These are phyloP conservation scores for Somion occarium DNA, from an alignment of 1,284 basidiomycete species.

Conservation along the genomic window DNA sequence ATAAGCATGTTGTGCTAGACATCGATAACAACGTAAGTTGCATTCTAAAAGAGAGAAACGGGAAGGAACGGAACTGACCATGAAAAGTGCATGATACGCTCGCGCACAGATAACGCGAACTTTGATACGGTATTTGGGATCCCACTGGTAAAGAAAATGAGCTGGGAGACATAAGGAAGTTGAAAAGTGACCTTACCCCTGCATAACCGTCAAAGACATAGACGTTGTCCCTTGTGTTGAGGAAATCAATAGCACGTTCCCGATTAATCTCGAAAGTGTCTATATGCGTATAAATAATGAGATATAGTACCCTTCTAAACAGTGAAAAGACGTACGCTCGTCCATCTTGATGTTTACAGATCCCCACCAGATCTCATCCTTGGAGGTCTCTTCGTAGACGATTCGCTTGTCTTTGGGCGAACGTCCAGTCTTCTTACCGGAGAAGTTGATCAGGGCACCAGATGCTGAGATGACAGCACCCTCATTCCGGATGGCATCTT, in stretches of 20 bases:
- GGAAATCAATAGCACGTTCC: slow-evolving; percentile 98
- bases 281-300: slow-evolving; percentile 26
- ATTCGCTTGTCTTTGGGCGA: slow-evolving; percentile 99
- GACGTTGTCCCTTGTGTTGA: slow-evolving; percentile 98
- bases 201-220: slow-evolving; percentile 99
- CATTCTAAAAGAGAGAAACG: slow-evolving; percentile 11
- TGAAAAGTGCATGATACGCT: slow-evolving; percentile 99
- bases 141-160: slow-evolving; percentile 58
- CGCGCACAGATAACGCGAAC: slow-evolving; percentile 98
- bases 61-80: slow-evolving; percentile 56
- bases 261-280: slow-evolving; percentile 99
- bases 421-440: slow-evolving; percentile 98
- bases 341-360: slow-evolving; percentile 99
- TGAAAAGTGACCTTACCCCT: slow-evolving; percentile 49
- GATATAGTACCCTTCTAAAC: background rate
- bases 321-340: slow-evolving; percentile 61
- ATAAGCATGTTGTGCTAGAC: slow-evolving; percentile 96
- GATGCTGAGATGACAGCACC: slow-evolving; percentile 96
- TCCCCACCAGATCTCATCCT: slow-evolving; percentile 99
- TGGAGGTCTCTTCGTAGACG: slow-evolving; percentile 96
- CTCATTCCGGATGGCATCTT: slow-evolving; percentile 97
- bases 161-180: slow-evolving; percentile 7
- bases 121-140: slow-evolving; percentile 99
- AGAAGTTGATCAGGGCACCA: slow-evolving; percentile 99
- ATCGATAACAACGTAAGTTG: slow-evolving; percentile 10